Percentiles rank a stretch among this genome's conserved stretches.
phyloP scores from a whole-genome alignment of 441 rosid genomes.

The Cnidoscolus chayamansa region DNA sequence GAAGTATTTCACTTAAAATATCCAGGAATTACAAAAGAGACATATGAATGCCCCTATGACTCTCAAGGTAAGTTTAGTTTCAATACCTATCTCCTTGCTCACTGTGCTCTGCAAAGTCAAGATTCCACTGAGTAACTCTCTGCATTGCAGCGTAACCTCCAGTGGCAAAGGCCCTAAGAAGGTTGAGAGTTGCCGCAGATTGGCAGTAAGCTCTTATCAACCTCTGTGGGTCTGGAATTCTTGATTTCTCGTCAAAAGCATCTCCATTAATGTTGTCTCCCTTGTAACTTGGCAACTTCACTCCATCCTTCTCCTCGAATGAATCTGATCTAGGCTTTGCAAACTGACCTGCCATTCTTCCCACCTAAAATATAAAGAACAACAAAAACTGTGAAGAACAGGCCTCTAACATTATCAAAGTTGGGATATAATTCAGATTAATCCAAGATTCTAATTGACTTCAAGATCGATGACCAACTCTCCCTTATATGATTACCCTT shows the following conservation, averaged over 20 bases:
- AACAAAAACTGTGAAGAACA: background rate
- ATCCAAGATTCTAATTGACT: background rate
- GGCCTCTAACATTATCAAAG: background rate
- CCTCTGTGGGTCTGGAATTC: slow-evolving; percentile 77
- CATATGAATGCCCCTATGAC: background rate
- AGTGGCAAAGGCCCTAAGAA: slow-evolving; percentile 82
- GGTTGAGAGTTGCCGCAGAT: slow-evolving; percentile 76
- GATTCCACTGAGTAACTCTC: slow-evolving; percentile 87
- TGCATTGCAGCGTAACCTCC: slow-evolving; percentile 94
- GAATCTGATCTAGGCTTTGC: slow-evolving; percentile 77
- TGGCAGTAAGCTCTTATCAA: slow-evolving; percentile 75
- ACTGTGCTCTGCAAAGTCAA: slow-evolving; percentile 71
- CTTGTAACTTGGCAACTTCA: slow-evolving; percentile 69
- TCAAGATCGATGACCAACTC: background rate
- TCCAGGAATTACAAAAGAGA: background rate
- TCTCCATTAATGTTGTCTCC: slow-evolving; percentile 87
- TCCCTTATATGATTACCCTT: background rate
- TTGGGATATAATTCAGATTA: background rate
- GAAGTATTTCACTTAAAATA: too few species aligned
- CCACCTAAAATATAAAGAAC: slow-evolving; percentile 47
- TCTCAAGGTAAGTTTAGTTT: slow-evolving; percentile 5
- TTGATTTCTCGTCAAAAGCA: slow-evolving; percentile 60
- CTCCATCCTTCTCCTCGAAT: slow-evolving; percentile 68
- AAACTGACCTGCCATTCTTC: slow-evolving; percentile 96
- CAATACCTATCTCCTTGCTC: slow-evolving; percentile 81